Percentiles rank a stretch among this genome's conserved stretches.
phyloP scores from a whole-genome alignment of 1,284 basidiomycete genomes.

The Farysia itapuensis region DNA sequence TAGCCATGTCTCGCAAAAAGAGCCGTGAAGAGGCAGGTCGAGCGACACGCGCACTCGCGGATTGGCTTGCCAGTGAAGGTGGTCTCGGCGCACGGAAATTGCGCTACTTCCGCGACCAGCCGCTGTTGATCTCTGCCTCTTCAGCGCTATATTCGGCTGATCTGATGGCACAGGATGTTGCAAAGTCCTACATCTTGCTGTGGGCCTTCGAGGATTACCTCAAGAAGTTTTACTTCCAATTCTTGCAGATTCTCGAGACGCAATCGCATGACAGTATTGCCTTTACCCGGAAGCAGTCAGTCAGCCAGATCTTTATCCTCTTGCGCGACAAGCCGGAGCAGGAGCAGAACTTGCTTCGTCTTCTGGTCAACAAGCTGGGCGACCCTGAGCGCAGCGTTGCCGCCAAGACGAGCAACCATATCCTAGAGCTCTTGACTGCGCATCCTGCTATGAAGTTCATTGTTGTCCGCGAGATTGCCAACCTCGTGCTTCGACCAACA shows the following conservation, averaged over 20 bases:
- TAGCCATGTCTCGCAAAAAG: slow-evolving; percentile 82
- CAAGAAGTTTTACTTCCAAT: slow-evolving; percentile 92
- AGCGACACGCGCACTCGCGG: slow-evolving; percentile 83
- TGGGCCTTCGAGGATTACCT: slow-evolving; percentile 97
- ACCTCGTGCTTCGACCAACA: slow-evolving; percentile 70
- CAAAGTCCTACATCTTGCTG: slow-evolving; percentile 69
- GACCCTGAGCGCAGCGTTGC: slow-evolving; percentile 87
- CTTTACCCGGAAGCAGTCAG: slow-evolving; percentile 81
- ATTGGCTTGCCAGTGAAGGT: slow-evolving; percentile 79
- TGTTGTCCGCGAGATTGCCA: slow-evolving; percentile 81
- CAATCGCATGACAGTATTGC: slow-evolving; percentile 83
- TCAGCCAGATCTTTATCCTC: slow-evolving; percentile 71
- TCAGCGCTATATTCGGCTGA: slow-evolving; percentile 51
- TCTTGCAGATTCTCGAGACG: slow-evolving; percentile 86
- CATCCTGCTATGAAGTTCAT: slow-evolving; percentile 94
- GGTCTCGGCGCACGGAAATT: slow-evolving; percentile 74
- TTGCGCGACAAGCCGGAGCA: slow-evolving; percentile 91
- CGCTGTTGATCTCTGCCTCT: slow-evolving; percentile 67
- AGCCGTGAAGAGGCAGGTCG: slow-evolving; percentile 88
- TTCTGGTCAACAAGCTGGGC: slow-evolving; percentile 82
- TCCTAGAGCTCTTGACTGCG: slow-evolving; percentile 82
- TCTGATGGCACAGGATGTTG: slow-evolving; percentile 25
- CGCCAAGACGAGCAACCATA: slow-evolving; percentile 83
- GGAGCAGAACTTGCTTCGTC: slow-evolving; percentile 88
- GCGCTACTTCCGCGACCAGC: slow-evolving; percentile 88